phyloP scores from a whole-genome alignment of 108 stramenopile species.

The Pseudonitzschia pungens region DNA sequence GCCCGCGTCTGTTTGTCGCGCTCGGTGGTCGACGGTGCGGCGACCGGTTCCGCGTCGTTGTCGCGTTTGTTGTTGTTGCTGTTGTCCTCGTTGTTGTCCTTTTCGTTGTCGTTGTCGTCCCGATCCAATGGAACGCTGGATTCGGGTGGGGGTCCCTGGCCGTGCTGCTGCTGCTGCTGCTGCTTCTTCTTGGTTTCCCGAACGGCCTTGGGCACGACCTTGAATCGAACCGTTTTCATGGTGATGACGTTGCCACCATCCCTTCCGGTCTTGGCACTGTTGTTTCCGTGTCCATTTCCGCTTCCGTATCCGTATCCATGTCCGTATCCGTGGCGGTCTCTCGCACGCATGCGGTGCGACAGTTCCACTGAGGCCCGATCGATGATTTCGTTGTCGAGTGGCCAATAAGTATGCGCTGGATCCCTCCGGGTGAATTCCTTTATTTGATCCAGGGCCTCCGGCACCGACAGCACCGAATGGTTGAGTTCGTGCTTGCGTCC shows the following conservation, averaged over 20 bases:
- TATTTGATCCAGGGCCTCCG: neutral
- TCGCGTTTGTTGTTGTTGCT: neutral
- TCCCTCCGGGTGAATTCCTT: slow-evolving; percentile 10
- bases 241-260: neutral
- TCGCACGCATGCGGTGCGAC: neutral
- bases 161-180: neutral
- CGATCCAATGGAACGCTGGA: too few relatives aligned
- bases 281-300: neutral
- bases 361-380: slow-evolving; percentile 7
- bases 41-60: neutral
- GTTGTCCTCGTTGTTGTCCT: neutral
- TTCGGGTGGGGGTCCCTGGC: too few relatives aligned
- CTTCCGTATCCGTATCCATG: neutral
- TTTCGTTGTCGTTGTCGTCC: neutral
- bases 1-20: neutral
- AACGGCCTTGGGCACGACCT: slow-evolving; percentile 7
- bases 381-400: slow-evolving; percentile 12
- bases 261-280: neutral
- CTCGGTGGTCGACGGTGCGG: neutral
- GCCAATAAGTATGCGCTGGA: slow-evolving; percentile 22
- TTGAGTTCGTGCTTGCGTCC: slow-evolving; percentile 8
- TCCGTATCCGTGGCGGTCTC: slow-evolving; percentile 1
- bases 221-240: slow-evolving; percentile 6
- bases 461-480: neutral
- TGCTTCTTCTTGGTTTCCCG: neutral